Percentiles rank a stretch among this genome's conserved stretches.
Evolutionary conservation across 495 filamentous ascomycete species (phyloP).

Genomic region (Neurospora discreta): DNA sequence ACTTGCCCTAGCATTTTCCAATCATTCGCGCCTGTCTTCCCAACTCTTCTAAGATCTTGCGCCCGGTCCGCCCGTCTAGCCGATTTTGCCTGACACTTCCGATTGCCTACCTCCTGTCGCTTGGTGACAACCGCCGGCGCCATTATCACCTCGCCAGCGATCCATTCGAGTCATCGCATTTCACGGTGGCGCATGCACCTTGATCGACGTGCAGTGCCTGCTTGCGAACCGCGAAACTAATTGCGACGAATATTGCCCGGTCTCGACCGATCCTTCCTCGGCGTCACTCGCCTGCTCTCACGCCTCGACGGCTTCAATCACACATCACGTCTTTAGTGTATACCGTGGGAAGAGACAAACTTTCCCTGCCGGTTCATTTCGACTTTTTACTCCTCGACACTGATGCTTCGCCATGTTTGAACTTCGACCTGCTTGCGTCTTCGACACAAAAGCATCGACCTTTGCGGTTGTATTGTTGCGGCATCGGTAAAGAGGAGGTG

Average conservation of each 20-base stretch:
- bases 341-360: not conserved
- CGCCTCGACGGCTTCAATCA: not conserved
- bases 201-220: not conserved
- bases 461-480: slow-evolving; percentile 21
- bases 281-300: not conserved
- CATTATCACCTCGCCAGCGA: not conserved
- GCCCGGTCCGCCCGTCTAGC: not conserved
- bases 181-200: not conserved
- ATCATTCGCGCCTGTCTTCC: not conserved
- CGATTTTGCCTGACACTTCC: not conserved
- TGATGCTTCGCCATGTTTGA: slow-evolving; percentile 39
- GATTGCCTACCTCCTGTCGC: not conserved
- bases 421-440: slow-evolving; percentile 24
- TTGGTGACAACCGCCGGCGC: not conserved
- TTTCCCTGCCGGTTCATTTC: not conserved
- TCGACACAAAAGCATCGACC: slow-evolving; percentile 17
- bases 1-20: not conserved
- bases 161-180: not conserved
- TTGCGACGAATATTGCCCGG: not conserved
- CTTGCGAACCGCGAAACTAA: not conserved
- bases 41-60: not conserved
- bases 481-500: slow-evolving; percentile 18
- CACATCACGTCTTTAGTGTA: not conserved
- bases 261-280: not conserved
- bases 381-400: not conserved